Conservation (phyloP, 495 filamentous ascomycete species). For the Aspergillus sclerotioniger region DNA sequence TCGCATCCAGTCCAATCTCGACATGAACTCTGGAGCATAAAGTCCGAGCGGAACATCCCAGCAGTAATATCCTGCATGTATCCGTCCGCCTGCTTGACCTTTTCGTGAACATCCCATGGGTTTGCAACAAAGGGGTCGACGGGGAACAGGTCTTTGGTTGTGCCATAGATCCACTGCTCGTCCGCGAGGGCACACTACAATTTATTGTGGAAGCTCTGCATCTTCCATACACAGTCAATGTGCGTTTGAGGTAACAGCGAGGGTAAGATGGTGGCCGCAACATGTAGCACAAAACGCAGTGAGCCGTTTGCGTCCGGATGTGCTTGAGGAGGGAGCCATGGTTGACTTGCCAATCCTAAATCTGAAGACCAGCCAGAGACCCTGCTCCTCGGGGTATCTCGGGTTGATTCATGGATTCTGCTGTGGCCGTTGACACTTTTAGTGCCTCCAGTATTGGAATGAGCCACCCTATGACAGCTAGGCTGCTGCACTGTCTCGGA, state of each 20-base stretch:
- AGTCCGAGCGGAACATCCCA: constrained; percentile 86
- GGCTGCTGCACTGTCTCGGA: too few relatives aligned
- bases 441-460: too few relatives aligned
- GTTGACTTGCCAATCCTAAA: constrained; percentile 81
- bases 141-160: constrained; percentile 45
- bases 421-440: too few relatives aligned
- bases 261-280: constrained; percentile 80
- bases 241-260: constrained; percentile 70
- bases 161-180: constrained; percentile 61
- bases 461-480: too few relatives aligned
- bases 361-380: constrained; percentile 45
- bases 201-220: constrained; percentile 76
- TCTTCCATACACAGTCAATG: constrained; percentile 64
- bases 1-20: not conserved
- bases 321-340: constrained; percentile 75
- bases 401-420: constrained; percentile 6
- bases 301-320: constrained; percentile 50
- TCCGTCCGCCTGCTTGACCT: constrained; percentile 64
- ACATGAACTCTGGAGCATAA: constrained; percentile 67
- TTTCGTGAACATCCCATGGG: constrained; percentile 73
- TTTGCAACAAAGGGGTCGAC: constrained; percentile 66
- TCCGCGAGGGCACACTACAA: constrained; percentile 78
- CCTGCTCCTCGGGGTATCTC: constrained; percentile 7
- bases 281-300: constrained; percentile 64
- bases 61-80: constrained; percentile 60